phyloP scores from a whole-genome alignment of 164 flowering plant species.

The Platanus orientalis region DNA sequence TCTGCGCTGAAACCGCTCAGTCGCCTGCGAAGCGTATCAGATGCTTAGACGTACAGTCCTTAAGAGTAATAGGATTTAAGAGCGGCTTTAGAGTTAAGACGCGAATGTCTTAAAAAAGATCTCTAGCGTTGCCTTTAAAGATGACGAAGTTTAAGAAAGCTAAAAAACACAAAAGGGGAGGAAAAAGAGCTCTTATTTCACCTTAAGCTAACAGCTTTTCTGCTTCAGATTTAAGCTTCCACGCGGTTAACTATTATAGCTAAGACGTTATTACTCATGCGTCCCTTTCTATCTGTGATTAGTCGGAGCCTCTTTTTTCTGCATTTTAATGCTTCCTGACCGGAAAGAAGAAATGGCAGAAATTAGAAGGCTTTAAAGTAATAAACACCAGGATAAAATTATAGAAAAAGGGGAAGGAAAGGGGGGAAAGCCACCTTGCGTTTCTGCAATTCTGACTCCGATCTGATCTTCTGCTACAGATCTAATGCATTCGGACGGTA shows the following conservation, averaged over 20 bases:
- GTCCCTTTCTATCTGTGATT: neutral
- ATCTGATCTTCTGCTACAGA: neutral
- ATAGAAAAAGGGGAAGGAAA: too few relatives aligned
- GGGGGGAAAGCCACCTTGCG: neutral
- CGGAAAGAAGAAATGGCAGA: constrained; percentile 1
- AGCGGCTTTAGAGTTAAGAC: neutral
- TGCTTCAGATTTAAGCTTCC: neutral
- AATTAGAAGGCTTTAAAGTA: neutral
- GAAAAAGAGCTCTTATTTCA: constrained; percentile 1
- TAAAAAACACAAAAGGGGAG: neutral
- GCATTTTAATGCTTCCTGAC: constrained; percentile 1
- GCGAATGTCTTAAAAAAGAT: neutral
- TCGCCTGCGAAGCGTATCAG: constrained; percentile 11
- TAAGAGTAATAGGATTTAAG: neutral
- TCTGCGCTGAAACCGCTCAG: constrained; percentile 9
- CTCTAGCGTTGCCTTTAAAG: neutral
- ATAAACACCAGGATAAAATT: too few relatives aligned
- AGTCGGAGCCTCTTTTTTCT: neutral
- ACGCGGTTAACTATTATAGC: neutral
- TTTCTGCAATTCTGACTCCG: neutral
- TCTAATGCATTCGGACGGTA: neutral
- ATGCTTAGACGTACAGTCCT: constrained; percentile 13
- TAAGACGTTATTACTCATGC: neutral
- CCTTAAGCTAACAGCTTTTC: constrained; percentile 1
- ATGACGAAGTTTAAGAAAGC: neutral